phyloP scores from a whole-genome alignment of 2,329 filamentous ascomycete genomes.

The Purpureocillium lavendulum region DNA sequence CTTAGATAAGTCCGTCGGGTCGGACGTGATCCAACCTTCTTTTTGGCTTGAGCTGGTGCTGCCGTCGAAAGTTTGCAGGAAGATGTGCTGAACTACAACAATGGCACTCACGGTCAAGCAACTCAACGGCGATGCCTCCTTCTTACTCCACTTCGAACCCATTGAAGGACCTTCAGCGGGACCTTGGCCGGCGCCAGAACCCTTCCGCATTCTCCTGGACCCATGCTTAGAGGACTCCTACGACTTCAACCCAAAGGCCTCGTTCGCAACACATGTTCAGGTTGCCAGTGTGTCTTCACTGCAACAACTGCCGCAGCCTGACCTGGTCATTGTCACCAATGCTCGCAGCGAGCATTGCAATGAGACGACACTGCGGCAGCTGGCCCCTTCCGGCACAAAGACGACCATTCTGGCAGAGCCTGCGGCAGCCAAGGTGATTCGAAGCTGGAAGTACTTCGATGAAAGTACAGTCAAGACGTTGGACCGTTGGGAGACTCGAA shows the following conservation, averaged over 20 bases:
- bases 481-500: slow-evolving; percentile 34
- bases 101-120: slow-evolving; percentile 59
- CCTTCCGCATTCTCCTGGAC: slow-evolving; percentile 62
- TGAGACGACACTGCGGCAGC: slow-evolving; percentile 56
- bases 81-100: slow-evolving; percentile 2
- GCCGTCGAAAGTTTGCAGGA: no score
- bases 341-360: slow-evolving; percentile 59
- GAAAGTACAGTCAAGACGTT: slow-evolving; percentile 35
- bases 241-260: slow-evolving; percentile 53
- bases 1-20: no score
- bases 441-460: slow-evolving; percentile 61
- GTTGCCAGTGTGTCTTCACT: slow-evolving; percentile 48
- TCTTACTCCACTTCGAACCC: slow-evolving; percentile 55
- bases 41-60: no score
- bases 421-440: slow-evolving; percentile 55
- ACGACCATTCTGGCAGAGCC: slow-evolving; percentile 60
- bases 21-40: no score
- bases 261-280: slow-evolving; percentile 46
- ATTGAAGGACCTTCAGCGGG: slow-evolving; percentile 19
- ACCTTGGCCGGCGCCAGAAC: slow-evolving; percentile 17
- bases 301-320: slow-evolving; percentile 29
- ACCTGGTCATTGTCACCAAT: slow-evolving; percentile 38
- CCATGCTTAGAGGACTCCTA: slow-evolving; percentile 56
- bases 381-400: slow-evolving; percentile 42
- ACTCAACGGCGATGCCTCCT: slow-evolving; percentile 56